Percentiles rank a stretch among this genome's conserved stretches.
These are phyloP conservation scores for Colletotrichum cereale DNA, from an alignment of 2,329 filamentous ascomycete species.

Conservation along the genomic window DNA sequence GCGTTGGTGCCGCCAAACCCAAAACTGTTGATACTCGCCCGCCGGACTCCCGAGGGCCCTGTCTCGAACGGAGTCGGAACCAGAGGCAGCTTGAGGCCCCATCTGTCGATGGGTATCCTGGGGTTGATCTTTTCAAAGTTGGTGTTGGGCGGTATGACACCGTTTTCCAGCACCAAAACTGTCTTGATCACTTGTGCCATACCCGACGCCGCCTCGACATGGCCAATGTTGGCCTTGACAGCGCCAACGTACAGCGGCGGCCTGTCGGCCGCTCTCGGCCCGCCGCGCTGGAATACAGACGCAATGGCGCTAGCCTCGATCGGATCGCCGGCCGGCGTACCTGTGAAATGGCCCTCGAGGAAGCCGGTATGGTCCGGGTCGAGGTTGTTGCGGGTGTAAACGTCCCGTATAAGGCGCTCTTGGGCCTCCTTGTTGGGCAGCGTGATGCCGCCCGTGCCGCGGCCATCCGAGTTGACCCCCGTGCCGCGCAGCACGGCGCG, in stretches of 20 bases:
- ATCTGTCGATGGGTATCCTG: conserved; percentile 42
- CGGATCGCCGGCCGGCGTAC: conserved; percentile 67
- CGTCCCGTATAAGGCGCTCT: conserved; percentile 50
- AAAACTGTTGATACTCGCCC: conserved; percentile 61
- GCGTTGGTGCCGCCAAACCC: conserved; percentile 4
- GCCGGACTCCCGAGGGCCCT: conserved; percentile 54
- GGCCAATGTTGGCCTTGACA: conserved; percentile 45
- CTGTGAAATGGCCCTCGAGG: conserved; percentile 65
- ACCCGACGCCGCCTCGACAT: not conserved
- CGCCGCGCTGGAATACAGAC: conserved; percentile 54
- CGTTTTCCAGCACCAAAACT: not conserved
- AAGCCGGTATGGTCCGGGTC: conserved; percentile 45
- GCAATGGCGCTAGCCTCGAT: conserved; percentile 63
- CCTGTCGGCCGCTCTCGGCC: not conserved
- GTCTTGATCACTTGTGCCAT: not conserved
- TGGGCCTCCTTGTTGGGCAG: conserved; percentile 46
- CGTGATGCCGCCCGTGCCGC: conserved; percentile 53
- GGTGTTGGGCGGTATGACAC: not conserved
- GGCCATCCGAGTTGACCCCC: conserved; percentile 56
- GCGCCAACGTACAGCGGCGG: conserved; percentile 44
- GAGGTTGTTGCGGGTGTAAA: conserved; percentile 49
- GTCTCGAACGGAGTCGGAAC: conserved; percentile 46
- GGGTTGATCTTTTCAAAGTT: conserved; percentile 4
- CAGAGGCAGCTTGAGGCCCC: conserved; percentile 55
- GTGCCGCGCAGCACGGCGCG: conserved; percentile 51